Conservation (phyloP, 306 rosid species). For the Prosopis cineraria region DNA sequence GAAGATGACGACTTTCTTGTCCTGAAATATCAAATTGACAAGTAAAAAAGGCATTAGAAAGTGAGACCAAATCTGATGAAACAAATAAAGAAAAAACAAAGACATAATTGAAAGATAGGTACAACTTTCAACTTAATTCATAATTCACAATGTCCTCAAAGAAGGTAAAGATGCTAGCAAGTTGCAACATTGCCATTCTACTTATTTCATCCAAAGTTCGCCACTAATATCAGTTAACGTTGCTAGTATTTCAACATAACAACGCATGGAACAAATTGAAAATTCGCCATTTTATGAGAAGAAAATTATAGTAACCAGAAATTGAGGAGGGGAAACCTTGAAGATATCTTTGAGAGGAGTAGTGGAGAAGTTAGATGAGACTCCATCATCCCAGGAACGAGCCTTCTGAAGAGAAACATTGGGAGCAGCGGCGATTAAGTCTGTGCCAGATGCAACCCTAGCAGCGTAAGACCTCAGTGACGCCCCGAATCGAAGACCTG, state of each 20-base stretch:
- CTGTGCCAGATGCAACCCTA: conserved; percentile 63
- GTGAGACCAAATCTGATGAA: neutral
- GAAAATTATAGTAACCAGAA: too few species aligned
- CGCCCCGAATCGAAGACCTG: conserved; percentile 36
- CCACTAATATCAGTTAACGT: neutral
- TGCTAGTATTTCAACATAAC: neutral
- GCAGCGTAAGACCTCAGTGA: conserved; percentile 60
- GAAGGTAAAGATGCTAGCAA: too few species aligned
- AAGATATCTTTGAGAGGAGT: conserved; percentile 81
- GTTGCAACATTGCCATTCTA: neutral
- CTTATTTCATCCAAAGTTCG: neutral
- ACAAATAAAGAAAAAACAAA: neutral
- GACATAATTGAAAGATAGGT: neutral
- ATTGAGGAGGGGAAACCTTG: too few species aligned
- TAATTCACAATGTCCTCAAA: neutral
- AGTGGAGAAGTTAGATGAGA: conserved; percentile 82
- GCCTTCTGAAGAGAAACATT: conserved; percentile 88
- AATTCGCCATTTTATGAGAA: too few species aligned
- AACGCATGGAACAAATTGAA: neutral
- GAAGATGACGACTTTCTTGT: conserved; percentile 83
- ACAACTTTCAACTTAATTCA: neutral
- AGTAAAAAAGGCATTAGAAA: neutral
- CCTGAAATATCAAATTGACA: conserved; percentile 52
- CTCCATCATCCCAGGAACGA: conserved; percentile 90
- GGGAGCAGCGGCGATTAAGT: conserved; percentile 71